Evolutionary conservation across 192 early-diverging fungal genomes (phyloP), one percentile per base, ranked within the genome.

Genomic region (Entophlyctis luteolus): DNA sequence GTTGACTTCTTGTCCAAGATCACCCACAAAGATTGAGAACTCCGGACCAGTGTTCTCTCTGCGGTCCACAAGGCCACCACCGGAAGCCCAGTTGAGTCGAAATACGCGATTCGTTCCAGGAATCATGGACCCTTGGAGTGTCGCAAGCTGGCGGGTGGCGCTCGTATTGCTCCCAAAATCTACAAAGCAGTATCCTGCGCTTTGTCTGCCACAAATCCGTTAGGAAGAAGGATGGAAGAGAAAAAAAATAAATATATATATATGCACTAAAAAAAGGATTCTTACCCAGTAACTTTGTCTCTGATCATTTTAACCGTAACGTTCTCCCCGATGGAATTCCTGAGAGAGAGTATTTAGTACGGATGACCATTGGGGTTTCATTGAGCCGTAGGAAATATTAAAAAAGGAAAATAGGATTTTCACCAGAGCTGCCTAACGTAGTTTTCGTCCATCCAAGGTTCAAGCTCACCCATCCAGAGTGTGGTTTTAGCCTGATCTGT

Each of bases 401-500:
- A n/a, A n/a, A n/a, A n/a, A n/a, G n/a, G n/a, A 42, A 42, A 42
- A 42, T n/a, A 29, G 33, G 62, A 62, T 2, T 86, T n/a, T n/a
- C n/a, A 91, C 96, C 96, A 98, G 18, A 92, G 67, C 68, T 86
- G 81, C 16, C 89, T 81, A 55, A 98, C 87, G 76, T 86, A 94
- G 53, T 86, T 89, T 68, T 98, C 94, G 70, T 95, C 94, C 96
- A 97, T 97, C 94, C 96, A 97, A 3, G 90, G 83, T 66, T 98
- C 96, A 20, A 98, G 84, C 67, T 96, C 94, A 45, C 93, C 93
- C 92, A 94, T 94, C 92, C 92, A 85, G 38, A 85, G 62, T 25
- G 81, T 85, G 12, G 71, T 70, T 35, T 74, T 75, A 22, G 49
- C 27, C 3, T 48, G 49, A 33, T 66, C 63, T 8, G 8, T 42